Conservation (phyloP, 768 basidiomycete species). For the Hericium coralloides region DNA sequence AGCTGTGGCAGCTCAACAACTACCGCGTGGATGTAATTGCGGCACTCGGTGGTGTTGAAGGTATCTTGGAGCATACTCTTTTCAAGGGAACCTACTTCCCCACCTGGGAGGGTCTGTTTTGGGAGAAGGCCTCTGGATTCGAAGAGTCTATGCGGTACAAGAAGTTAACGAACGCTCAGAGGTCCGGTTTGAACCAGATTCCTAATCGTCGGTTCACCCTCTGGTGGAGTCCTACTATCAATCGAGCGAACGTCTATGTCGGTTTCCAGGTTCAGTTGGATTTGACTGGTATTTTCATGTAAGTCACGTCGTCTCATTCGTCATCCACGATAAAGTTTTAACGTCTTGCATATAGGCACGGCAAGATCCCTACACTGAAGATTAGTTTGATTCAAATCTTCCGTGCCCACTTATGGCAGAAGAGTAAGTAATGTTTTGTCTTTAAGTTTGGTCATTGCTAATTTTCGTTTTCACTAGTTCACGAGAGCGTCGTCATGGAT, state of each 20-base stretch:
- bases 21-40: slow-evolving; percentile 98
- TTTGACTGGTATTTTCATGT: slow-evolving; percentile 94
- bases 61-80: slow-evolving; percentile 91
- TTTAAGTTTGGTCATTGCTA: slow-evolving; percentile 16
- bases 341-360: slow-evolving; percentile 52
- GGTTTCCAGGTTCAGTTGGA: slow-evolving; percentile 99
- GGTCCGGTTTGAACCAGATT: slow-evolving; percentile 95
- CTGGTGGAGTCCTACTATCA: slow-evolving; percentile 99
- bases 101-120: slow-evolving; percentile 97
- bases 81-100: slow-evolving; percentile 99
- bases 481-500: slow-evolving; percentile 91
- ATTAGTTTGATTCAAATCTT: slow-evolving; percentile 99
- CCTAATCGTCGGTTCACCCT: slow-evolving; percentile 98
- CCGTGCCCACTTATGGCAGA: slow-evolving; percentile 99
- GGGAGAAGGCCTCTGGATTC: slow-evolving; percentile 97
- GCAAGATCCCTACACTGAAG: slow-evolving; percentile 96
- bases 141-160: slow-evolving; percentile 95
- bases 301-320: slow-evolving; percentile 14
- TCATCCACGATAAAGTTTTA: neutral
- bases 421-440: slow-evolving; percentile 55
- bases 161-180: slow-evolving; percentile 96
- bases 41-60: slow-evolving; percentile 94
- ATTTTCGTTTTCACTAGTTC: slow-evolving; percentile 37
- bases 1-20: slow-evolving; percentile 95
- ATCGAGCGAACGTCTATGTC: slow-evolving; percentile 98